Conservation (phyloP, 2,329 filamentous ascomycete genomes). For the Neurospora crassa region DNA sequence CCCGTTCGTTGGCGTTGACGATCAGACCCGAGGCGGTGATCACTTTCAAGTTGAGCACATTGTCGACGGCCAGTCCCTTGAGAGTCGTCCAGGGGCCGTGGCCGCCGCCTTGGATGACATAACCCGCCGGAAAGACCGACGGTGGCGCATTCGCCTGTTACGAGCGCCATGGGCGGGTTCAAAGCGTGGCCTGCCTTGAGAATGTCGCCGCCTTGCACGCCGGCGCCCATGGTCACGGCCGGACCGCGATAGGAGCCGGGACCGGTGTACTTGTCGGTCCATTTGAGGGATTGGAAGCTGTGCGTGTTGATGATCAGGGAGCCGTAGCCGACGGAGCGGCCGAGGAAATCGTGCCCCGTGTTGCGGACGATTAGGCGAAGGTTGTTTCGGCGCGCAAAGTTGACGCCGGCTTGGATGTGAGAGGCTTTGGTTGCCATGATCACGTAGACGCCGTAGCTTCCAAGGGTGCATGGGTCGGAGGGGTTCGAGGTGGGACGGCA, state of each 20-base stretch:
- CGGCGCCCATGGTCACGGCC: conserved; percentile 43
- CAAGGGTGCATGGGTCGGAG: conserved; percentile 25
- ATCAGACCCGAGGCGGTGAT: conserved; percentile 34
- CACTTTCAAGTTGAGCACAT: conserved; percentile 37
- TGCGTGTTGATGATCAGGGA: conserved; percentile 48
- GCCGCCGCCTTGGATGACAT: conserved; percentile 48
- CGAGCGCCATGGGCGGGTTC: conserved; percentile 30
- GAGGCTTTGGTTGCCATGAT: conserved; percentile 20
- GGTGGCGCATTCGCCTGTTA: conserved; percentile 45
- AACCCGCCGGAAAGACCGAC: conserved; percentile 53
- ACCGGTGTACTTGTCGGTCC: conserved; percentile 23
- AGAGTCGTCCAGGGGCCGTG: conserved; percentile 37
- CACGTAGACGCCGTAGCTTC: conserved; percentile 29
- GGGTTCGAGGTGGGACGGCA: conserved; percentile 26
- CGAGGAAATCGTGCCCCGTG: conserved; percentile 48
- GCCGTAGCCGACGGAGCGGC: conserved; percentile 50
- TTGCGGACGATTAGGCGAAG: conserved; percentile 45
- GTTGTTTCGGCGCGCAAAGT: conserved; percentile 35
- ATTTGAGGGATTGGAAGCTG: conserved; percentile 38
- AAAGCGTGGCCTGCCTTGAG: conserved; percentile 30
- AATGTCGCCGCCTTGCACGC: conserved; percentile 37
- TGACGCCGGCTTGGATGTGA: conserved; percentile 25
- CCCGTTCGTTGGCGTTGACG: conserved; percentile 29
- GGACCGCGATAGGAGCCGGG: conserved; percentile 33
- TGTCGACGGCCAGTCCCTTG: conserved; percentile 38